Evolutionary conservation across 1,284 basidiomycete genomes (phyloP), one percentile per base, ranked within the genome.

Genomic region (Irpex sp.): DNA sequence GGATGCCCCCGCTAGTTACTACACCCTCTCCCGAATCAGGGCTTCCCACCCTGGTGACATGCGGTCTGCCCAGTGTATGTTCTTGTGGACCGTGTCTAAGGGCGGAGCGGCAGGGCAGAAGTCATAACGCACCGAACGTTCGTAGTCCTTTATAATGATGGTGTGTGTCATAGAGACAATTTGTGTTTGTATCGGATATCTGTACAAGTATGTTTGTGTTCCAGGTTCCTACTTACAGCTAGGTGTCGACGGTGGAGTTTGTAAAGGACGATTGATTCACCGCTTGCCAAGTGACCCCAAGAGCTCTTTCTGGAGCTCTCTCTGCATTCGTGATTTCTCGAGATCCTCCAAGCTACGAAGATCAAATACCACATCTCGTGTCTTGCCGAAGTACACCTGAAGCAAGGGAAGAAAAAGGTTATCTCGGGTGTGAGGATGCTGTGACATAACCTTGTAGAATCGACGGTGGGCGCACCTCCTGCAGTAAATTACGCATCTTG

Each of bases 381-480:
- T 98, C 79, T 99, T 99, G 61, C 94, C 95, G 78, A 98, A 98
- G 78, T 98, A 98, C 16, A 99, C 96, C 87, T 89, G 65, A 57
- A 16, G 57, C 64, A 59, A 51, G 68, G 56, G 4, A 35, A 16
- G 58, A 16, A 16, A 12, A 45, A 45, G n/a, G 39, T 14, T 1
- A 45, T 45, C 12, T 45, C 39, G 19, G 52, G 16, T n/a, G 54
- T 42, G n/a, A 64, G 59, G 35, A 55, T 28, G 54, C 65, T 37
- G 35, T 14, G 12, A 52, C n/a, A 42, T 16, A 59, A 16, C 23
- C 21, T 21, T 9, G 21, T 12, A 4, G 42, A 19, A 39, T 47
- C 37, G 54, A 36, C 52, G 14, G 45, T 18, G 9, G 57, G 60
- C 77, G 36, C 63, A 83, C 87, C 77, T 97, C 94, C 71, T 96